Conservation (phyloP, 352 stramenopile genomes). For the Phytopythium litorale region DNA sequence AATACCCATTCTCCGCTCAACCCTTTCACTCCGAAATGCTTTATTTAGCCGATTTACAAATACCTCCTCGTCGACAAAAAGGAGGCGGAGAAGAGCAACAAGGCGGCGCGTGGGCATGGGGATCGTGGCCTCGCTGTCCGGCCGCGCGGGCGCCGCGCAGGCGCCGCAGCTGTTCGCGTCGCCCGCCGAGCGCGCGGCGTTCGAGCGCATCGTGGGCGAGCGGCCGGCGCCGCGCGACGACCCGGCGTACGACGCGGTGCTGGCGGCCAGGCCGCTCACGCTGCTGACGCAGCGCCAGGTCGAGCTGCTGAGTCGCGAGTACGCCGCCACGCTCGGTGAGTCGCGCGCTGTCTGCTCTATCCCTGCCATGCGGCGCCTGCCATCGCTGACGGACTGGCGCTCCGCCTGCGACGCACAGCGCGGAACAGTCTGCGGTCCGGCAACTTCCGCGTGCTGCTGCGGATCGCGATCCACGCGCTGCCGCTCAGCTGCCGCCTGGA, state of each 20-base stretch:
- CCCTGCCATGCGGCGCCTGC: not conserved
- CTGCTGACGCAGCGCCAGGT: slow-evolving; percentile 54
- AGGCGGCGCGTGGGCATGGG: slow-evolving; percentile 11
- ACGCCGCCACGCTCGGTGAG: slow-evolving; percentile 56
- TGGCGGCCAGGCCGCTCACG: slow-evolving; percentile 36
- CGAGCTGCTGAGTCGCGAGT: slow-evolving; percentile 56
- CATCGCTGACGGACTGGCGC: not conserved
- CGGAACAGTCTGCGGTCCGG: slow-evolving; percentile 64
- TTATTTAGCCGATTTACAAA: too few species aligned
- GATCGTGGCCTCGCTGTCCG: slow-evolving; percentile 27
- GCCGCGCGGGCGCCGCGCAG: slow-evolving; percentile 12
- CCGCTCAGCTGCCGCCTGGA: slow-evolving; percentile 54
- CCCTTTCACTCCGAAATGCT: too few species aligned
- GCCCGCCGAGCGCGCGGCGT: slow-evolving; percentile 42
- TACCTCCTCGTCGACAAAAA: too few species aligned
- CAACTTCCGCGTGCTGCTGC: slow-evolving; percentile 77
- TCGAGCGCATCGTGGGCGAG: slow-evolving; percentile 73
- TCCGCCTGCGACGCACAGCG: slow-evolving; percentile 16
- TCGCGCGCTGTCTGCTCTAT: slow-evolving; percentile 4
- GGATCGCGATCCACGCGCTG: slow-evolving; percentile 48
- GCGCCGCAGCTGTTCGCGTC: slow-evolving; percentile 40
- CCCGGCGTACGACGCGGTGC: slow-evolving; percentile 43
- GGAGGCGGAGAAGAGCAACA: too few species aligned
- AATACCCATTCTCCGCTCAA: too few species aligned
- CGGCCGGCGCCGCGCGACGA: slow-evolving; percentile 45